Evolutionary conservation across 1,284 basidiomycete genomes (phyloP), one percentile per base, ranked within the genome.

Genomic region (Wolfiporia cocos): DNA sequence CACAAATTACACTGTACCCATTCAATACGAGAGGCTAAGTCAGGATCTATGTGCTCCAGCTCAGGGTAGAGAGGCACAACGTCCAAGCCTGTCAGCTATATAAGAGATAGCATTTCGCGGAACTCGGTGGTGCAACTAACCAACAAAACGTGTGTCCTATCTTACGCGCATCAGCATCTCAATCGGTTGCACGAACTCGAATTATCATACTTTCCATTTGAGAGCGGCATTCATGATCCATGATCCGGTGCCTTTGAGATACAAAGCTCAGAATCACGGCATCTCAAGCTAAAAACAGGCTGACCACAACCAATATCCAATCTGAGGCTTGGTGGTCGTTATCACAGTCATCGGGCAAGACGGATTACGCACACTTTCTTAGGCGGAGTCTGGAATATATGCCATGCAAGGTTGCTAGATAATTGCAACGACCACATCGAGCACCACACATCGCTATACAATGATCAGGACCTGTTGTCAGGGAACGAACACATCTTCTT

Each of bases 1-100:
- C 49, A 84, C 81, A 83, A 83, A 51, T 85, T 85, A 4, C 70
- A 69, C 43, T 82, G 78, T 1, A 81, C 68, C 82, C 82, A 86
- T 39, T 72, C 78, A 19, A 86, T 71, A 44, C 82, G 66, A 3
- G 69, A 64, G 2, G 74, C 69, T 7, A 83, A 59, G 46, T 80
- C 74, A n/a, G 66, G 59, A 7, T 69, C 70, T 6, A 78, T 61
- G 46, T 69, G 74, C 14, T 67, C 58, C 12, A 84, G 66, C 56
- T 84, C 71, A 5, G 82, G 81, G 41, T 85, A 78, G 1, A 84
- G 59, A 10, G 81, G 78, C 0, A 83, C 81, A 33, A 84, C 63
- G 50, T 86, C 82, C 35, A 86, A 56, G n/a, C 81, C 81, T 78
- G 56, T 24, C n/a, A 24, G 41, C 36, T 11, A 47, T 45, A 15